These are phyloP conservation scores for Flammula alnicola DNA, from an alignment of 1,284 basidiomycete species.

Conservation along the genomic window DNA sequence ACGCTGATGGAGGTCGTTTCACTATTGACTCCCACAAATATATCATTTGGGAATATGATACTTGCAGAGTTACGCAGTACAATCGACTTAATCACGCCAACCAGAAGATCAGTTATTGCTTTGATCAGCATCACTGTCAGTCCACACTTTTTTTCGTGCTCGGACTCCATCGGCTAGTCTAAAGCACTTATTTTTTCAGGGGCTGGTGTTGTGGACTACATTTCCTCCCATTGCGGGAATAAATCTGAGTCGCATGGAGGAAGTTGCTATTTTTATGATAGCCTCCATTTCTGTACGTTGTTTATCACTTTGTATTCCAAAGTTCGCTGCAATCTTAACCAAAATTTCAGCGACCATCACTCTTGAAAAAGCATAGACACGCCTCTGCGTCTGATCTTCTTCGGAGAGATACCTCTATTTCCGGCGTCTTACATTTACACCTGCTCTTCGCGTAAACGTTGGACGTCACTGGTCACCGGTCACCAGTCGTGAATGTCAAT, in stretches of 20 bases:
- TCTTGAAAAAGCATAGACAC: constrained; percentile 7
- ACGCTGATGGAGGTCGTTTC: constrained; percentile 9
- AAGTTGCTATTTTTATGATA: constrained; percentile 19
- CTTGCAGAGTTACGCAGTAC: constrained; percentile 19
- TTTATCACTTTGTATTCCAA: no score
- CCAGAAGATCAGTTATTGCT: constrained; percentile 19
- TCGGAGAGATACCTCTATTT: background rate
- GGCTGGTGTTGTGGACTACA: constrained; percentile 16
- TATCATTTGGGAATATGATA: constrained; percentile 19
- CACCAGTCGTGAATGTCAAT: no score
- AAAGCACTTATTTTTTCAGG: constrained; percentile 5
- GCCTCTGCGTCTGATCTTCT: background rate
- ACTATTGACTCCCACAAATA: constrained; percentile 17
- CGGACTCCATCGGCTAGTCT: background rate
- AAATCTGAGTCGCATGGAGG: constrained; percentile 11
- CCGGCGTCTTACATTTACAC: no score
- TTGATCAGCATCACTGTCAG: constrained; percentile 21
- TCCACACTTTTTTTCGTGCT: background rate
- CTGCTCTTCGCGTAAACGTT: no score
- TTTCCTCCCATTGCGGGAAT: constrained; percentile 13
- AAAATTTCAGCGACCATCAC: constrained; percentile 13
- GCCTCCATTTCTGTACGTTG: constrained; percentile 16
- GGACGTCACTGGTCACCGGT: no score
- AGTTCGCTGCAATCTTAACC: background rate
- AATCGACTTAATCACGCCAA: constrained; percentile 12